These are phyloP conservation scores for Huiozyma naganishii DNA, from an alignment of 805 yeast genomes.

Conservation along the genomic window DNA sequence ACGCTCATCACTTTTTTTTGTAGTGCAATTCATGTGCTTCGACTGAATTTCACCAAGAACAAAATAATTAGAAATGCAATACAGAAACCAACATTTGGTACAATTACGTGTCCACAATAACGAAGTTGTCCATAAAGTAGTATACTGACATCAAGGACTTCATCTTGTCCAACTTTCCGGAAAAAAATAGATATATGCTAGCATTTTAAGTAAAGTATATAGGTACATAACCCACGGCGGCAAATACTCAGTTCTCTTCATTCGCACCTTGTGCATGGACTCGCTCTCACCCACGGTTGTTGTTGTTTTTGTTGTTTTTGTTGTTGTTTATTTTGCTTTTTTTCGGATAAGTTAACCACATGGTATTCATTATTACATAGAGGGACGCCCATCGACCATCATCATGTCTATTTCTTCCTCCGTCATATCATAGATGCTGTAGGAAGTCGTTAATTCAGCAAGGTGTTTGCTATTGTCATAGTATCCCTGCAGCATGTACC, in stretches of 20 bases:
- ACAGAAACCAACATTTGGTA: too few species aligned
- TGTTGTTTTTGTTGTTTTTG: background rate
- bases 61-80: too few species aligned
- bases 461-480: constrained; percentile 1
- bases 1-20: too few species aligned
- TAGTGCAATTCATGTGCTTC: too few species aligned
- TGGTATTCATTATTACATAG: background rate
- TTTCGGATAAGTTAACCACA: background rate
- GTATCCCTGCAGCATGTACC: constrained; percentile 22
- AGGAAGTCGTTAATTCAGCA: constrained; percentile 5
- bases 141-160: too few species aligned
- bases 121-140: too few species aligned
- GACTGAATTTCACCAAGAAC: too few species aligned
- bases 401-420: constrained; percentile 16
- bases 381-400: background rate
- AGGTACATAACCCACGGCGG: background rate
- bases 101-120: too few species aligned
- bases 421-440: constrained; percentile 16
- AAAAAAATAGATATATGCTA: too few species aligned
- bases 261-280: too few species aligned
- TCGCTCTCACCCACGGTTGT: background rate
- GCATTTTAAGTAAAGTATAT: background rate
- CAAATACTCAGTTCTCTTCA: too few species aligned
- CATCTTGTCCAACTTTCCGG: too few species aligned
- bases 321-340: background rate